These are phyloP conservation scores for Boletus sp. DNA, from an alignment of 1,284 basidiomycete species.

Conservation along the genomic window DNA sequence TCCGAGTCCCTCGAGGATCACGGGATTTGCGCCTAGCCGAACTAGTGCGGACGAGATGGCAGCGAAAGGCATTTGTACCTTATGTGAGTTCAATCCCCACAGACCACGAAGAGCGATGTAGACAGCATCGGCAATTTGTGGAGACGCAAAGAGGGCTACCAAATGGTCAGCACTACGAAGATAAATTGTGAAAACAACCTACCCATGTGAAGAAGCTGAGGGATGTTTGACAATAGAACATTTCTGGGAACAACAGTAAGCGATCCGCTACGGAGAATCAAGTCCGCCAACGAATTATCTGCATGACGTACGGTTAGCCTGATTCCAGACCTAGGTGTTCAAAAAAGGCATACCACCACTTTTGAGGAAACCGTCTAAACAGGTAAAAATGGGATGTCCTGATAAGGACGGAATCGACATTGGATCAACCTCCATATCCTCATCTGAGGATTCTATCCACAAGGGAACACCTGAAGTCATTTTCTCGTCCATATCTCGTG, in stretches of 20 bases:
- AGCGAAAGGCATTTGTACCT: slow-evolving; percentile 17
- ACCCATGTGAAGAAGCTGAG: slow-evolving; percentile 44
- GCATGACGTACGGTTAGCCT: neutral
- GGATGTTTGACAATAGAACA: slow-evolving; percentile 31
- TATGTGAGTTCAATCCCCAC: slow-evolving; percentile 15
- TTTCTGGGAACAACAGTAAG: slow-evolving; percentile 30
- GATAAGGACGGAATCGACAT: slow-evolving; percentile 11
- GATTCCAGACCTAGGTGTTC: neutral
- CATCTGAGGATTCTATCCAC: slow-evolving; percentile 31
- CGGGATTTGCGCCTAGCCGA: slow-evolving; percentile 25
- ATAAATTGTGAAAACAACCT: slow-evolving; percentile 9
- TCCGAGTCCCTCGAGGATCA: slow-evolving; percentile 18
- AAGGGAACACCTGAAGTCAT: slow-evolving; percentile 38
- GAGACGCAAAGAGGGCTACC: slow-evolving; percentile 21
- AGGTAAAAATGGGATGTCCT: slow-evolving; percentile 31
- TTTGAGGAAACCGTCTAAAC: slow-evolving; percentile 35
- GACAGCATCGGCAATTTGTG: slow-evolving; percentile 23
- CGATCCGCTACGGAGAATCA: slow-evolving; percentile 42
- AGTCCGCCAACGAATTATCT: slow-evolving; percentile 40
- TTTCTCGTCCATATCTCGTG: neutral
- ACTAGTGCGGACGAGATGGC: slow-evolving; percentile 19
- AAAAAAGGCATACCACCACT: slow-evolving; percentile 36
- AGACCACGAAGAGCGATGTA: slow-evolving; percentile 23
- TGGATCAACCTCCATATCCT: slow-evolving; percentile 28
- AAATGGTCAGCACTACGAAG: slow-evolving; percentile 1